These are phyloP conservation scores for Picea abies DNA, from an alignment of 83 land plant genomes.

Conservation along the genomic window DNA sequence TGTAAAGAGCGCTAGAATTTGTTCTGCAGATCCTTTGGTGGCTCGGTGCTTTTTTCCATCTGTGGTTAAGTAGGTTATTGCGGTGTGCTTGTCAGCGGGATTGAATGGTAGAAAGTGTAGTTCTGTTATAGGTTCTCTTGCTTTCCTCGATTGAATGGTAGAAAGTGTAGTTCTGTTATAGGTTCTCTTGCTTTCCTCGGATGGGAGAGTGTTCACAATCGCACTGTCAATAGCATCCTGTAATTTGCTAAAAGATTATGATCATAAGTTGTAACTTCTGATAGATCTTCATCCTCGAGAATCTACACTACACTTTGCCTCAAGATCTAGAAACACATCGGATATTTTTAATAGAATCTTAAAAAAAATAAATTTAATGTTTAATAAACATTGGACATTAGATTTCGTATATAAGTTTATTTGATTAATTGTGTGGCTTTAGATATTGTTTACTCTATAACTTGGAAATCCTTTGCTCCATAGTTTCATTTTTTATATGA, in stretches of 20 bases:
- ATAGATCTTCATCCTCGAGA: not conserved
- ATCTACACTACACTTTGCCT: no score
- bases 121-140: conserved; percentile 26
- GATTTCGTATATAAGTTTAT: no score
- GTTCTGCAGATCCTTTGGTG: conserved; percentile 10
- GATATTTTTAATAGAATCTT: no score
- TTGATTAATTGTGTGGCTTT: no score
- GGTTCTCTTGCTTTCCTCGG: conserved; percentile 30
- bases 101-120: conserved; percentile 28
- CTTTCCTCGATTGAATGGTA: conserved; percentile 29
- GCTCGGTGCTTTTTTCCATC: conserved; percentile 33
- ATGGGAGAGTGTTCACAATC: conserved; percentile 27
- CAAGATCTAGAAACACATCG: no score
- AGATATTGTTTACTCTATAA: no score
- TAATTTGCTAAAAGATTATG: not conserved
- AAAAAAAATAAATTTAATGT: no score
- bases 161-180: conserved; percentile 24
- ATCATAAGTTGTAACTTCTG: not conserved
- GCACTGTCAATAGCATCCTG: conserved; percentile 37
- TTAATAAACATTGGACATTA: no score
- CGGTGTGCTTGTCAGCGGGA: conserved; percentile 28
- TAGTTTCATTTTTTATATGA: no score
- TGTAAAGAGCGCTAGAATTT: conserved; percentile 31
- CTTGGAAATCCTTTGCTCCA: no score
- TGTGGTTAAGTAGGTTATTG: conserved; percentile 22